phyloP scores from a whole-genome alignment of 1,284 basidiomycete genomes.

The Volvariella volvacea region DNA sequence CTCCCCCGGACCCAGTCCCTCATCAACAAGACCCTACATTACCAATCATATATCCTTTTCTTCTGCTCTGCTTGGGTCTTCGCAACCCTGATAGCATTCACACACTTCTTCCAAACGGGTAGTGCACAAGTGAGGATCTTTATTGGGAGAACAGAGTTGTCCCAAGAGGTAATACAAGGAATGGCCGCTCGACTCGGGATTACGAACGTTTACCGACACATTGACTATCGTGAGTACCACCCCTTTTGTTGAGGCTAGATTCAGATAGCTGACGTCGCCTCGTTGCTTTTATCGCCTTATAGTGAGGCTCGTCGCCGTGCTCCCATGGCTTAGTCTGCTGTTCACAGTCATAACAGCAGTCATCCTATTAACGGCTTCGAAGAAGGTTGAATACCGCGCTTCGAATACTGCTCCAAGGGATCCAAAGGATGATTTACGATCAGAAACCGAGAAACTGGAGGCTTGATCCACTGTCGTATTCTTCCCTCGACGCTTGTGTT shows the following conservation, averaged over 20 bases:
- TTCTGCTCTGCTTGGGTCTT: conserved; percentile 47
- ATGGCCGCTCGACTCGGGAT: conserved; percentile 33
- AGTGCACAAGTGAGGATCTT: conserved; percentile 38
- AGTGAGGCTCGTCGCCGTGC: conserved; percentile 7
- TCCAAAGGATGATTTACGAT: too few species aligned
- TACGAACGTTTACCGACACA: conserved; percentile 38
- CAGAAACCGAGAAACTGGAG: too few species aligned
- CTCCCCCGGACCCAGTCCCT: background rate
- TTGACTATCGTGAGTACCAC: conserved; percentile 36
- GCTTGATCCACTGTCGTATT: too few species aligned
- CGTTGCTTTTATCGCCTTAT: too few species aligned
- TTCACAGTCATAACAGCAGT: conserved; percentile 2
- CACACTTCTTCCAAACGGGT: conserved; percentile 43
- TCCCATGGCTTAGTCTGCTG: conserved; percentile 7
- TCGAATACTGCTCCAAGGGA: too few species aligned
- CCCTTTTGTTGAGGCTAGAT: too few species aligned
- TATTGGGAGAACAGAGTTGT: conserved; percentile 29
- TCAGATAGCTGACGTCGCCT: too few species aligned
- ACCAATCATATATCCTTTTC: conserved; percentile 32
- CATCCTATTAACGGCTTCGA: conserved; percentile 7
- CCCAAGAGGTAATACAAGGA: conserved; percentile 29
- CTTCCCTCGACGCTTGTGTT: too few species aligned
- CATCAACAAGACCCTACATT: conserved; percentile 14
- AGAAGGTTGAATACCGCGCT: too few species aligned
- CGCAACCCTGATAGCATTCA: conserved; percentile 45